Evolutionary conservation across 2,329 filamentous ascomycete genomes (phyloP), one percentile per base, ranked within the genome.

Genomic region (Hirsutella minnesotensis): DNA sequence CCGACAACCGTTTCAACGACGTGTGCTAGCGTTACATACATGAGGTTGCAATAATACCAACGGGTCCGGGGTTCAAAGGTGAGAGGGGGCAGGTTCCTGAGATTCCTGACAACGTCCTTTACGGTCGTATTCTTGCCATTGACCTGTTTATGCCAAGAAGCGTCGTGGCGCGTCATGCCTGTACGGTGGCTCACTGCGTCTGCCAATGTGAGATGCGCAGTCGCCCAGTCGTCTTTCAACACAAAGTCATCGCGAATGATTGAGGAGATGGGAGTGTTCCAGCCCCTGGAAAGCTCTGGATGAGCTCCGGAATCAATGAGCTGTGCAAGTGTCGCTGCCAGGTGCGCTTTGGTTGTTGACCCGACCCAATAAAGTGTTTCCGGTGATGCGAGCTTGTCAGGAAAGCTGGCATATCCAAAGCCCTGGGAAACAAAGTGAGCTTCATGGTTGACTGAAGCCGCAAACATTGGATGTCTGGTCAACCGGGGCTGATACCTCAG

Each of bases 281-380:
- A 77, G 33, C 66, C 59, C 2, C 68, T 49, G 53, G 57, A 31
- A n/a, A 53, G 38, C 4, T 41, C 42, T 2, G 53, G 44, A 36
- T 53, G 45, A 20, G 46, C 27, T 9, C 68, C 60, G 15, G 65
- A 63, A 8, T 75, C 59, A 10, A 78, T 65, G 4, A 74, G 52
- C 1, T 70, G 66, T 2, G 77, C 54, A 3, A 80, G 53, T 0
- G 64, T 61, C 1, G 72, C 72, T 2, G 69, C 67, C 0, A 67
- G 70, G 42, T 74, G 66, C 4, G 72, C 69, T 52, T 80, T 80
- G 21, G 73, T 76, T 1, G 67, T 76, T 38, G 72, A 77, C 3
- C 67, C 77, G 2, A 63, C 64, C 45, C 70, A 73, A 57, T 72
- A 79, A 3, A 79, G 59, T 0, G 73, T 77, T 29, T 69, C 58